Base-by-base conservation (phyloP, 176 grass and related monocot species). In the Alloteropsis semialata region DNA sequence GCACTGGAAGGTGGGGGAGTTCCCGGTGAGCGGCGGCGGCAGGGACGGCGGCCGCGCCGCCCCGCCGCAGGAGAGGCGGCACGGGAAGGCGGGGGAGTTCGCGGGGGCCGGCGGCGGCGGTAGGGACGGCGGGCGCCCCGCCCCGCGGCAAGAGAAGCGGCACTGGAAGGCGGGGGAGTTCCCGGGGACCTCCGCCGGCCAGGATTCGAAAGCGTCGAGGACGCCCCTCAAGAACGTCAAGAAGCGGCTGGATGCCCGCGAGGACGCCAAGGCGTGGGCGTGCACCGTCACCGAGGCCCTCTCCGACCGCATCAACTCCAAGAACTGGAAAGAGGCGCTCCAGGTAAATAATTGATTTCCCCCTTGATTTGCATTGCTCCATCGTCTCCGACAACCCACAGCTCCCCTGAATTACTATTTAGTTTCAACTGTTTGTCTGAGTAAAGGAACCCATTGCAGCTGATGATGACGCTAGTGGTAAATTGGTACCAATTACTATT, bases 231-330 rank as follows among this genome's bases (percentile, higher is more conserved):
- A 93, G 84, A 98, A 93, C 78, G 67, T 98, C 37, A 89, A 91
- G 88, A 98, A 93, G 86, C 85, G 85, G 75, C 27, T 88, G 21
- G 90, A 95, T 19, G 80, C 85, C 25, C 88, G 92, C 6, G 84
- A 75, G 22, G 74, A 88, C 1, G 81, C 92, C 58, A 89, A 77
- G 75, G 92, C 92, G 13, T 98, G 95, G 95, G 88, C 74, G n/a
- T 89, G 88, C 90, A 98, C 92, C 6, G 90, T 98, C 84, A 95
- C 95, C 19, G 95, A 98, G 72, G 86, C 88, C 10, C 88, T 98
- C 13, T 51, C 90, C 1, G 95, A 95, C 38, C 74, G 77, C 73
- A 91, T 98, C 81, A 72, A 69, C 72, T 67, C 86, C 80, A 89
- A 83, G 79, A 81, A 95, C 38, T 91, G 88, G 90, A 79, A 76